Evolutionary conservation across 768 basidiomycete genomes (phyloP).

Genomic region (Naganishia vishniacii): DNA sequence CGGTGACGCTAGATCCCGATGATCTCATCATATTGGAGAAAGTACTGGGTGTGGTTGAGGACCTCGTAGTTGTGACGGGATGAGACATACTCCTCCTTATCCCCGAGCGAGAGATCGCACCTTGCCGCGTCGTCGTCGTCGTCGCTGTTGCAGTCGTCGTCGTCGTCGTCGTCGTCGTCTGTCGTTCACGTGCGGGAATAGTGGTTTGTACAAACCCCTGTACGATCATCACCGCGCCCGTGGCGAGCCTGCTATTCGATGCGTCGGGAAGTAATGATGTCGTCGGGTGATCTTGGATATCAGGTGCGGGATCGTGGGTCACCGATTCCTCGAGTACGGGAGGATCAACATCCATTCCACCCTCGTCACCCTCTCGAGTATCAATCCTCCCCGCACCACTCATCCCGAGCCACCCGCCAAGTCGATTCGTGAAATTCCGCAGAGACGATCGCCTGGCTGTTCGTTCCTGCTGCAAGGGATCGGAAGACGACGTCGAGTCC

Average conservation of each 20-base stretch:
- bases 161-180: too few species aligned
- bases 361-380: background rate
- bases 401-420: constrained; percentile 13
- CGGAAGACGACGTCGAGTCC: background rate
- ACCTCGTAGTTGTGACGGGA: background rate
- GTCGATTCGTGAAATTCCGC: constrained; percentile 13
- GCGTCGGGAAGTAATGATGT: background rate
- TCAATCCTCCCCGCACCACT: background rate
- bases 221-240: constrained; percentile 26
- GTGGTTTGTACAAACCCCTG: constrained; percentile 27
- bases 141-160: too few species aligned
- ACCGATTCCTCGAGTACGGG: background rate
- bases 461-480: background rate
- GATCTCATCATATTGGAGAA: background rate
- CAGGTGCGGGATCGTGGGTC: background rate
- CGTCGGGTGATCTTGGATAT: background rate
- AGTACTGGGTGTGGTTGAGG: background rate
- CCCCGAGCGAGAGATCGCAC: too few species aligned
- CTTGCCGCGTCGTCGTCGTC: too few species aligned
- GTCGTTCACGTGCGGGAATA: constrained; percentile 4
- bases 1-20: background rate
- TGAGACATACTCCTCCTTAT: background rate
- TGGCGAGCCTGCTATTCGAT: constrained; percentile 10
- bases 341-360: constrained; percentile 4
- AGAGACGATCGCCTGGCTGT: background rate